Percentiles rank a stretch among this genome's conserved stretches.
Conservation (phyloP, 257 asterid species). For the Salvia splendens region DNA sequence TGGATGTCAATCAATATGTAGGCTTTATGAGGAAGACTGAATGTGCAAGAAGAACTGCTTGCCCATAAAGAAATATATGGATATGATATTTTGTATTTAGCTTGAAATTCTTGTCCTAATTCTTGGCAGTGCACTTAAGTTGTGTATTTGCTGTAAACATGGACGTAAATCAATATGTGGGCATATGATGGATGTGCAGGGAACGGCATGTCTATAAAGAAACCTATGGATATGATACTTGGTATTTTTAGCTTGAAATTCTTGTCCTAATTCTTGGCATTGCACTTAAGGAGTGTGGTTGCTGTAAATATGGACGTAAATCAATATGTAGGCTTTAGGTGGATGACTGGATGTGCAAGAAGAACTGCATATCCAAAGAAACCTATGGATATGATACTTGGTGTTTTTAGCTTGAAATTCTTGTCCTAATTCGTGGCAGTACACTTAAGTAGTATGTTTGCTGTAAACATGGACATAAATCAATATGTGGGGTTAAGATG, state of each 20-base stretch:
- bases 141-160: conserved; percentile 75
- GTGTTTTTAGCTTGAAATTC: not conserved
- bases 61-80: conserved; percentile 64
- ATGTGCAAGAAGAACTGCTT: conserved; percentile 42
- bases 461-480: conserved; percentile 80
- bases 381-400: conserved; percentile 44
- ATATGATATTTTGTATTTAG: conserved; percentile 34
- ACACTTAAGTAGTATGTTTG: conserved; percentile 59
- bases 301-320: conserved; percentile 86
- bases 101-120: conserved; percentile 30
- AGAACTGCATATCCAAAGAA: conserved; percentile 56
- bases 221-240: conserved; percentile 45
- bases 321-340: conserved; percentile 57
- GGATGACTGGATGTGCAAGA: conserved; percentile 53
- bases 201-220: conserved; percentile 59
- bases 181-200: conserved; percentile 71
- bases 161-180: conserved; percentile 56
- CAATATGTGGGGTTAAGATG: conserved; percentile 60
- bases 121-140: conserved; percentile 74
- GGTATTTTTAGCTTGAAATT: not conserved
- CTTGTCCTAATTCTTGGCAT: conserved; percentile 89
- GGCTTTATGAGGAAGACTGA: conserved; percentile 69
- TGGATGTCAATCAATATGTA: conserved; percentile 57
- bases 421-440: conserved; percentile 64
- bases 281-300: conserved; percentile 60